Evolutionary conservation across 805 yeast genomes (phyloP), one percentile per base, ranked within the genome.

Genomic region (Kuraishia borneana): DNA sequence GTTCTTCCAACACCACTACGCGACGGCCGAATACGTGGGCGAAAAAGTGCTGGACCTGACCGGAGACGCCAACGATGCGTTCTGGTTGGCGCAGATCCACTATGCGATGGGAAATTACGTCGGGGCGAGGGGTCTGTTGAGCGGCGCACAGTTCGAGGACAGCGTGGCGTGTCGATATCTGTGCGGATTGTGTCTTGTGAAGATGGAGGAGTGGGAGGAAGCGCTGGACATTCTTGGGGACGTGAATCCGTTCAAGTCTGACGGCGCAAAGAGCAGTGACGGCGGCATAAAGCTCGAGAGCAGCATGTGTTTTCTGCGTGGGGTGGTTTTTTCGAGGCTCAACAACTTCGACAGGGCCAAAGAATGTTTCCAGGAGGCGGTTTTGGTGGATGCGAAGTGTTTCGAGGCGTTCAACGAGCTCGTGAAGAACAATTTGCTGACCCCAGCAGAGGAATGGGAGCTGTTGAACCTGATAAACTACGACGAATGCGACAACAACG

Each of bases 81-180:
- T 85, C 54, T 88, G 96, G 96, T 64, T 89, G 21, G 96, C 95
- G 0, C 96, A 89, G 58, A 94, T 83, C 4, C 76, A 81, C 52
- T 84, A 75, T 53, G 63, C 76, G 36, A 74, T 73, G 36, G 89
- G 89, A 8, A 73, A 82, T 48, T 87, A 74, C 54, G 68, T 78
- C 27, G 64, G 96, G 22, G 96, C 94, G 2, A 70, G 85, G 34
- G 77, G 76, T 41, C 55, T 88, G 28, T 63, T 89, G 16, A 56
- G 73, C 13, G 67, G 73, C 10, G 63, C 67, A 22, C 73, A 68
- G 35, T 73, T 68, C 43, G 71, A 74, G 40, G 63, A 65, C 5
- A 71, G 80, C 30, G 78, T 83, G 3, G 71, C 82, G 43, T 87
- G 96, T 54, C 60, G 92, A 26, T 87, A 87, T 49, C 62, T 92